Conservation (phyloP, 306 rosid genomes). For the Myrica gale region DNA sequence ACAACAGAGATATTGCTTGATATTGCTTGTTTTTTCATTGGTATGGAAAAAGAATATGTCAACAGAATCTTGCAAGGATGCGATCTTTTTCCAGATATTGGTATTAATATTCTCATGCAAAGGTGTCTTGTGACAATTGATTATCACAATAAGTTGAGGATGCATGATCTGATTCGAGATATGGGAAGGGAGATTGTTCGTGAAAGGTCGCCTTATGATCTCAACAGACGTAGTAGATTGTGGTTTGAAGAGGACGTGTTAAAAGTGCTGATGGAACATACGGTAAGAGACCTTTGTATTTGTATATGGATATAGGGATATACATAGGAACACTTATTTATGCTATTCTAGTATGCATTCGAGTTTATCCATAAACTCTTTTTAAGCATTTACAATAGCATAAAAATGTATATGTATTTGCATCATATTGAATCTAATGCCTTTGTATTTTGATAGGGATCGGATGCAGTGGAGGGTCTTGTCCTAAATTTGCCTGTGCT, state of each 20-base stretch:
- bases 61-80: conserved; percentile 27
- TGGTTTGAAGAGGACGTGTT: not conserved
- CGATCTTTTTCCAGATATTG: conserved; percentile 30
- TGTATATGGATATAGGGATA: not conserved
- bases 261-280: not conserved
- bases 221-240: conserved; percentile 20
- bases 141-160: not conserved
- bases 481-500: not conserved
- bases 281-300: not conserved
- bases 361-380: not conserved
- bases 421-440: not conserved
- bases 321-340: not conserved
- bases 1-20: conserved; percentile 39
- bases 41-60: conserved; percentile 23
- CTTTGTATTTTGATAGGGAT: not conserved
- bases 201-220: not conserved
- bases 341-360: not conserved
- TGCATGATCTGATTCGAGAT: conserved; percentile 37
- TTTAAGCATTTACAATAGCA: no score
- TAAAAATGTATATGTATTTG: no score
- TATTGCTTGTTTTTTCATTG: conserved; percentile 42
- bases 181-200: conserved; percentile 46
- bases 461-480: not conserved
- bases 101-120: conserved; percentile 27
- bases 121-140: conserved; percentile 32